Conservation (phyloP, 305 asterid genomes). For the Rubia tinctorum region DNA sequence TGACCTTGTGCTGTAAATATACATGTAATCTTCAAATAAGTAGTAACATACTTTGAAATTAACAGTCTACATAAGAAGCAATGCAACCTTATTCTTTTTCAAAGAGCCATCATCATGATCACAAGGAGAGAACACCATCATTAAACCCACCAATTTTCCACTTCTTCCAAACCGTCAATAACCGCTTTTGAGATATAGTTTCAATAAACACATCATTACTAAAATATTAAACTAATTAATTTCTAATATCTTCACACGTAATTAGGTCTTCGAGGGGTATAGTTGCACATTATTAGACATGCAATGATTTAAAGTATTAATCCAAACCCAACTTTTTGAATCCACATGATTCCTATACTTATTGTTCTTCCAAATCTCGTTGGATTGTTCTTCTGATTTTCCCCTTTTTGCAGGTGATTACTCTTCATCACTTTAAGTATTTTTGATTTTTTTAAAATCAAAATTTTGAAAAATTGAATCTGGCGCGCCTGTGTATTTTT, state of each 20-base stretch:
- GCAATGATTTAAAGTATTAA: constrained; percentile 5
- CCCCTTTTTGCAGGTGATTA: neutral
- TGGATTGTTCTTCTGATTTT: neutral
- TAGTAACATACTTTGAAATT: neutral
- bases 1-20: neutral
- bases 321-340: neutral
- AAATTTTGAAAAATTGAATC: no score
- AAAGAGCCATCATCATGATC: constrained; percentile 5
- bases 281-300: neutral
- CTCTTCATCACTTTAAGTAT: neutral
- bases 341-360: constrained; percentile 3
- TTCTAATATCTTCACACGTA: neutral
- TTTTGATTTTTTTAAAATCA: neutral
- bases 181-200: neutral
- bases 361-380: neutral
- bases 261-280: neutral
- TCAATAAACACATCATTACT: constrained; percentile 12
- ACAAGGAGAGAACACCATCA: constrained; percentile 11
- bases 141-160: neutral
- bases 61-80: neutral
- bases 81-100: neutral
- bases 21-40: neutral
- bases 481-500: no score
- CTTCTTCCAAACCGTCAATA: constrained; percentile 10
- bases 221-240: neutral